These are phyloP conservation scores for Mollisiaceae sp. DNA, from an alignment of 2,329 filamentous ascomycete genomes.

Conservation along the genomic window DNA sequence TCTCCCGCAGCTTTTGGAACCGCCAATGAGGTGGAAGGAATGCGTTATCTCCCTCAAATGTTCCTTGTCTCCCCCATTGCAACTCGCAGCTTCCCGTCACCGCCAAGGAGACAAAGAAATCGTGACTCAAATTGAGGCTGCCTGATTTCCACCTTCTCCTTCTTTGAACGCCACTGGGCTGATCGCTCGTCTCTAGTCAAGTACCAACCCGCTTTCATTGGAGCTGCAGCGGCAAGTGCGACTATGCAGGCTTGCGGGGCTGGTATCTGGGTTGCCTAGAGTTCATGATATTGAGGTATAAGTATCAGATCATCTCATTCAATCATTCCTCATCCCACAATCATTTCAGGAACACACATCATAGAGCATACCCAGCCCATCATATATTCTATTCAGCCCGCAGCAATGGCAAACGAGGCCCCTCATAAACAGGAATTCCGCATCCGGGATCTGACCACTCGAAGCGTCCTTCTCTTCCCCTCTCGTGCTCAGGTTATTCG, in stretches of 20 bases:
- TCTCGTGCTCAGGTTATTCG: slow-evolving; percentile 63
- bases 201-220: slow-evolving; percentile 16
- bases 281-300: slow-evolving; percentile 13
- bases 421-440: slow-evolving; percentile 54
- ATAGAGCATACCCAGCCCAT: not conserved
- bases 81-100: not conserved
- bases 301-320: slow-evolving; percentile 8
- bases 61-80: not conserved
- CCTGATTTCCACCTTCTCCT: not conserved
- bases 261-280: slow-evolving; percentile 4
- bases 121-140: slow-evolving; percentile 10
- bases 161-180: not conserved
- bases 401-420: slow-evolving; percentile 31
- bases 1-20: not conserved
- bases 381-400: not conserved
- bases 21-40: no score
- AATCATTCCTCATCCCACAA: not conserved
- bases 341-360: not conserved
- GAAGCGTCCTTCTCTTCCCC: slow-evolving; percentile 67
- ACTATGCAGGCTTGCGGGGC: slow-evolving; percentile 7
- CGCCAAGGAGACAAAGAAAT: not conserved
- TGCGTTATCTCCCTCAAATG: not conserved
- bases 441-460: slow-evolving; percentile 61
- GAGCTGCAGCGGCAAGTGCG: not conserved
- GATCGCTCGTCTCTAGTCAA: slow-evolving; percentile 9